phyloP scores from a whole-genome alignment of 805 yeast genomes.

The Candida coquimbonensis region DNA sequence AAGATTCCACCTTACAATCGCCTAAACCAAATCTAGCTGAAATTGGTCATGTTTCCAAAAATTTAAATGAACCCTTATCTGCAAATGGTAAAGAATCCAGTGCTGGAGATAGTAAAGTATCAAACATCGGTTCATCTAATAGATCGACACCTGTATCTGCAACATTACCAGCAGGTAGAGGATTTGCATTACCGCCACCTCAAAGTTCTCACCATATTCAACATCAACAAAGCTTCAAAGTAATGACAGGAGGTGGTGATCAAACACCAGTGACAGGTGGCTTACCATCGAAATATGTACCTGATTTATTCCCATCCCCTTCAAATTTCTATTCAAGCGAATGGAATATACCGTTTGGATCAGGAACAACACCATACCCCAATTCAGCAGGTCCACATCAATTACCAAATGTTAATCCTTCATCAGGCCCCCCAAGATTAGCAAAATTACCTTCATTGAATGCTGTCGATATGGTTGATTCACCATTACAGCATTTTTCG shows the following conservation, averaged over 20 bases:
- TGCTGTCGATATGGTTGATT: slow-evolving; percentile 8
- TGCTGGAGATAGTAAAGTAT: slow-evolving; percentile 6
- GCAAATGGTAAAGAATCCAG: slow-evolving; percentile 5
- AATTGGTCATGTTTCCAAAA: slow-evolving; percentile 10
- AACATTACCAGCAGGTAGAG: slow-evolving; percentile 24
- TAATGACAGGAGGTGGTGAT: slow-evolving; percentile 48
- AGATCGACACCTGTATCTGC: slow-evolving; percentile 10
- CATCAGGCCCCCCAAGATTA: slow-evolving; percentile 4
- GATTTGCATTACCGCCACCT: slow-evolving; percentile 28
- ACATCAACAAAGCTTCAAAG: slow-evolving; percentile 16
- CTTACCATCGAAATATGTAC: slow-evolving; percentile 63
- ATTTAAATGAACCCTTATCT: slow-evolving; percentile 10
- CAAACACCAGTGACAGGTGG: slow-evolving; percentile 67
- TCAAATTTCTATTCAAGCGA: slow-evolving; percentile 63
- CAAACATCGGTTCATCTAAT: slow-evolving; percentile 14
- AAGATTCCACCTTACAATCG: background rate
- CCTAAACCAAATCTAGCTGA: slow-evolving; percentile 8
- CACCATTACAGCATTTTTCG: slow-evolving; percentile 12
- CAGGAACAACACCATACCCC: slow-evolving; percentile 32
- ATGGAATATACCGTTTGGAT: slow-evolving; percentile 43
- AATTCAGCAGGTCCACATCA: slow-evolving; percentile 22
- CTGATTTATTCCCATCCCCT: slow-evolving; percentile 76
- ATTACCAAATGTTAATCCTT: slow-evolving; percentile 9
- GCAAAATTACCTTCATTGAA: slow-evolving; percentile 6
- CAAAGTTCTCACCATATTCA: slow-evolving; percentile 14